Conservation (phyloP, 2,329 filamentous ascomycete genomes). For the Diaporthe citriasiana region DNA sequence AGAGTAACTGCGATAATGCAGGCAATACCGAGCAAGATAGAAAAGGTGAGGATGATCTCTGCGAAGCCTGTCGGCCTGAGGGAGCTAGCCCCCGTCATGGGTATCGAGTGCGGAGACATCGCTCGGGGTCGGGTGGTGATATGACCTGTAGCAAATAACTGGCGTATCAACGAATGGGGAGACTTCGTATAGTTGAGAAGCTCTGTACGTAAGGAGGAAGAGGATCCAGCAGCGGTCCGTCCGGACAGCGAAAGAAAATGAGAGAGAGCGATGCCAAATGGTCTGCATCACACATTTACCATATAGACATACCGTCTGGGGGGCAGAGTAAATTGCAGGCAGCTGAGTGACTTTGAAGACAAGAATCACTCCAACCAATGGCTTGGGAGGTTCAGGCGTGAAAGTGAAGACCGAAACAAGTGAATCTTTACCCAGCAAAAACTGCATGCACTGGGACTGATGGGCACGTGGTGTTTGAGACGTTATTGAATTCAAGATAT, state of each 20-base stretch:
- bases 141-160: too few relatives aligned
- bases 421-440: too few relatives aligned
- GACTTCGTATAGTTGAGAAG: too few relatives aligned
- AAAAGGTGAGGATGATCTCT: conserved; percentile 1
- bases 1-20: background rate
- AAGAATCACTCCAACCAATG: background rate
- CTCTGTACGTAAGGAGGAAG: too few relatives aligned
- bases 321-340: background rate
- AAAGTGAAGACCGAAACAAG: too few relatives aligned
- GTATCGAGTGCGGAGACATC: background rate
- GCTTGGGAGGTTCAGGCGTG: background rate
- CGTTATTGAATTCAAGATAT: background rate
- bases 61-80: conserved; percentile 3
- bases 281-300: too few relatives aligned
- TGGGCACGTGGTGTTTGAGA: background rate
- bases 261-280: too few relatives aligned
- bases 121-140: background rate
- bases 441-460: too few relatives aligned
- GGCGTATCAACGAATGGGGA: too few relatives aligned
- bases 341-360: rapidly evolving
- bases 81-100: background rate
- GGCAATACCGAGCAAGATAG: background rate
- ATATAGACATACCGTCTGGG: too few relatives aligned
- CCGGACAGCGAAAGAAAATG: too few relatives aligned
- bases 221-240: too few relatives aligned